Evolutionary conservation across 805 yeast genomes (phyloP).

Genomic region (Starmerella apis): DNA sequence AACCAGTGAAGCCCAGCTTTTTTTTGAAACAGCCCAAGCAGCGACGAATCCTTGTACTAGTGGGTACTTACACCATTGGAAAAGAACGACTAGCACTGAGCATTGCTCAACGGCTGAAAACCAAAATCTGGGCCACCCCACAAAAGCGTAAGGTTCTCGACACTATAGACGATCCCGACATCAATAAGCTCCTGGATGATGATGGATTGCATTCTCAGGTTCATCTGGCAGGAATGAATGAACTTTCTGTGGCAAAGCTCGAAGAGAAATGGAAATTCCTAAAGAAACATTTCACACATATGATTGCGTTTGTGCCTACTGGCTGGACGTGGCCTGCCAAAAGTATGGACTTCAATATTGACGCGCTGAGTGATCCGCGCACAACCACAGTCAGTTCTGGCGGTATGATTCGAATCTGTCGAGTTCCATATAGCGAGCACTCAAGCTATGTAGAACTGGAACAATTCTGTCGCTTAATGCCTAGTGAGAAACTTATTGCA

Average conservation of each 20-base stretch:
- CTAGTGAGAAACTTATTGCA: constrained; percentile 52
- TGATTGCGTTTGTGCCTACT: constrained; percentile 74
- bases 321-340: constrained; percentile 66
- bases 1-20: constrained; percentile 23
- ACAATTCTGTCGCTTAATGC: constrained; percentile 47
- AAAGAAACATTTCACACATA: constrained; percentile 41
- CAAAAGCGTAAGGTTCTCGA: constrained; percentile 40
- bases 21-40: constrained; percentile 20
- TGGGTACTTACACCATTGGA: constrained; percentile 89
- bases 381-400: constrained; percentile 19
- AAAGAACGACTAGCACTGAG: constrained; percentile 72
- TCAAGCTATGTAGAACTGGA: constrained; percentile 76
- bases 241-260: constrained; percentile 36
- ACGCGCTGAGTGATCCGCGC: constrained; percentile 20
- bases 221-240: constrained; percentile 64
- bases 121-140: constrained; percentile 37
- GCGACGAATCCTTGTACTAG: constrained; percentile 43
- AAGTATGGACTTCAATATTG: constrained; percentile 11
- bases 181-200: constrained; percentile 36
- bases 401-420: constrained; percentile 40
- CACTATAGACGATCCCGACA: constrained; percentile 37
- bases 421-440: constrained; percentile 88
- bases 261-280: constrained; percentile 42
- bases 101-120: constrained; percentile 31
- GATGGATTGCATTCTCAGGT: constrained; percentile 44